Conservation (phyloP, 2,329 filamentous ascomycete species). For the Magnaporthiopsis incrustans region DNA sequence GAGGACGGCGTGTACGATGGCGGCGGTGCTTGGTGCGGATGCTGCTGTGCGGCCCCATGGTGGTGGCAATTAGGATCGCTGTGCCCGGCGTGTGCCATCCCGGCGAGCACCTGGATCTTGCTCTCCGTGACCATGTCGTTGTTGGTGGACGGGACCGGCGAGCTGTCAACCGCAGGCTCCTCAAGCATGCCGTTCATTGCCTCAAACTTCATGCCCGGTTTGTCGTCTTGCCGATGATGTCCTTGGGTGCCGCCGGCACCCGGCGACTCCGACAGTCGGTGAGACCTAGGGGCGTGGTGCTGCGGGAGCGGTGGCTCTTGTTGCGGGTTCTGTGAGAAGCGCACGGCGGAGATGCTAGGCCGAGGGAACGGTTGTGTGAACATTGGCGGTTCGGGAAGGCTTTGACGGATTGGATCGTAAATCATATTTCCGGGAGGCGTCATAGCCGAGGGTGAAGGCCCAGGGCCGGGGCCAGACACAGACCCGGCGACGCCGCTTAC, state of each 20-base stretch:
- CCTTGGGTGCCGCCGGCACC: neutral
- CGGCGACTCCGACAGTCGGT: slow-evolving; percentile 4
- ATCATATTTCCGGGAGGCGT: slow-evolving; percentile 51
- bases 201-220: neutral
- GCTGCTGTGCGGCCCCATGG: neutral
- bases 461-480: neutral
- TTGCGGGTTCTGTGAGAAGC: slow-evolving; percentile 30
- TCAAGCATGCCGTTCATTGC: neutral
- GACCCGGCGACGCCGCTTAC: too few species aligned
- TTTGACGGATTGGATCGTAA: slow-evolving; percentile 52
- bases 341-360: slow-evolving; percentile 37
- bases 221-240: neutral
- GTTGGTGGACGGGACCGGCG: neutral
- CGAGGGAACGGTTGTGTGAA: slow-evolving; percentile 43
- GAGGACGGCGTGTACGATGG: slow-evolving; percentile 6
- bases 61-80: neutral
- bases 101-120: slow-evolving; percentile 13
- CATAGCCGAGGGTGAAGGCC: slow-evolving; percentile 26
- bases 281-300: slow-evolving; percentile 10
- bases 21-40: slow-evolving; percentile 13
- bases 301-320: neutral
- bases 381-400: slow-evolving; percentile 40
- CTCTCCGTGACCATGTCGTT: slow-evolving; percentile 1
- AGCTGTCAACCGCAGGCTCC: neutral
- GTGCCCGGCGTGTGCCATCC: slow-evolving; percentile 7